Evolutionary conservation across 139 green algal genomes (phyloP), one percentile per base, ranked within the genome.

Genomic region (Klebsormidium nitens): DNA sequence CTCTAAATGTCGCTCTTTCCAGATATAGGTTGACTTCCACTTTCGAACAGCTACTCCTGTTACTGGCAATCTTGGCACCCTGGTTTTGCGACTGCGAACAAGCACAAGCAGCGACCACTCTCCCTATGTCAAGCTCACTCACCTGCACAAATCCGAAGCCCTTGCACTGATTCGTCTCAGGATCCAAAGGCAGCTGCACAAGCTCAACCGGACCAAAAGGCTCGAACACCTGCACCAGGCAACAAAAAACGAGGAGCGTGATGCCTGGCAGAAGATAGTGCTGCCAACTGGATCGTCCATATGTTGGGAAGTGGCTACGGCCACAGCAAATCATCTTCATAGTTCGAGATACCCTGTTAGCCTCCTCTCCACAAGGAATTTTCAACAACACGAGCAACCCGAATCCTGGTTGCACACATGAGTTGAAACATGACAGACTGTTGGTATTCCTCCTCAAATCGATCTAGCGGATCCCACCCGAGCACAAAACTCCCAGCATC

Each of bases 171-270:
- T 80, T 84, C 5, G 61, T 78, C 2, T 77, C 69, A 1, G 57
- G 44, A 60, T 96, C 89, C 0, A 77, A 80, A 56, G 83, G 64
- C 36, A 96, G 39, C 31, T 74, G 62, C 28, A 95, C 58, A 19
- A 67, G 77, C 47, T 94, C 84, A n/a, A 96, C 58, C 2, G 70
- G 14, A 11, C 92, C 91, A 85, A 95, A 96, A 0, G 89, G 87
- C 50, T 86, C 85, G 64, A 95, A 95, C n/a, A 95, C 81, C 66
- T 81, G 70, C 11, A 64, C 65, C 6, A 66, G n/a, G 11, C 38
- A 5, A 50, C 17, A 5, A 14, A 5, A 32, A 52, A 14, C 5
- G 5, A 61, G 5, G 5, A 23, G 26, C 55, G 59, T 39, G 56
- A 66, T 61, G 6, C 8, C 52, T 34, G 28, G 6, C n/a, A 61